These are phyloP conservation scores for Aspergillus diversus DNA, from an alignment of 495 filamentous ascomycete species.

Conservation along the genomic window DNA sequence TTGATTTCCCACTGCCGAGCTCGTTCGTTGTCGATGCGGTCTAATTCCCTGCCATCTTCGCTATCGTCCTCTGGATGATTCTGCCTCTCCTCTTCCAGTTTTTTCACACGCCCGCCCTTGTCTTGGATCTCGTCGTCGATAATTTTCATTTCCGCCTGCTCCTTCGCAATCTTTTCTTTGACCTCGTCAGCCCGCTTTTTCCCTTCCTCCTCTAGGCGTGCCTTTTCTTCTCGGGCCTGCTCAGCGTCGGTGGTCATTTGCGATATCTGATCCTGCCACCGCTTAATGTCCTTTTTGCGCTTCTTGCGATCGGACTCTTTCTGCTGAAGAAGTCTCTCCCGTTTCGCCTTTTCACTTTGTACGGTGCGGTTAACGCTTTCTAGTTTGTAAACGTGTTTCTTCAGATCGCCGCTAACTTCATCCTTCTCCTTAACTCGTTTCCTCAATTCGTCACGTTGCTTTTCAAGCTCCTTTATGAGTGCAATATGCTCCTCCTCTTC, in stretches of 20 bases:
- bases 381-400: slow-evolving; percentile 75
- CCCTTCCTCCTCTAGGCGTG: slow-evolving; percentile 45
- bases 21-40: slow-evolving; percentile 58
- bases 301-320: slow-evolving; percentile 66
- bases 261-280: slow-evolving; percentile 59
- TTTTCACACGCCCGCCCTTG: slow-evolving; percentile 63
- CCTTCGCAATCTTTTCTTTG: slow-evolving; percentile 54
- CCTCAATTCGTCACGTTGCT: slow-evolving; percentile 73
- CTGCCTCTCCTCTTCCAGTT: slow-evolving; percentile 62
- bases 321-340: slow-evolving; percentile 67
- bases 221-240: slow-evolving; percentile 51
- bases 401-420: slow-evolving; percentile 78
- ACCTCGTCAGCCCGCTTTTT: slow-evolving; percentile 53
- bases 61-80: slow-evolving; percentile 50
- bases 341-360: slow-evolving; percentile 75
- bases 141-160: slow-evolving; percentile 54
- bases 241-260: slow-evolving; percentile 53
- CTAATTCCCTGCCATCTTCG: slow-evolving; percentile 53
- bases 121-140: slow-evolving; percentile 67
- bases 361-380: slow-evolving; percentile 85
- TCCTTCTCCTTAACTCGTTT: slow-evolving; percentile 82
- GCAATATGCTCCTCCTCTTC: slow-evolving; percentile 75
- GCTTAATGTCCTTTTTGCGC: slow-evolving; percentile 59
- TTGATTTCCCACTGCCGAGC: slow-evolving; percentile 60
- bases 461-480: slow-evolving; percentile 59